Evolutionary conservation across 331 rosid species (phyloP), one percentile per base, ranked within the genome.

Genomic region (Malus hybrid): DNA sequence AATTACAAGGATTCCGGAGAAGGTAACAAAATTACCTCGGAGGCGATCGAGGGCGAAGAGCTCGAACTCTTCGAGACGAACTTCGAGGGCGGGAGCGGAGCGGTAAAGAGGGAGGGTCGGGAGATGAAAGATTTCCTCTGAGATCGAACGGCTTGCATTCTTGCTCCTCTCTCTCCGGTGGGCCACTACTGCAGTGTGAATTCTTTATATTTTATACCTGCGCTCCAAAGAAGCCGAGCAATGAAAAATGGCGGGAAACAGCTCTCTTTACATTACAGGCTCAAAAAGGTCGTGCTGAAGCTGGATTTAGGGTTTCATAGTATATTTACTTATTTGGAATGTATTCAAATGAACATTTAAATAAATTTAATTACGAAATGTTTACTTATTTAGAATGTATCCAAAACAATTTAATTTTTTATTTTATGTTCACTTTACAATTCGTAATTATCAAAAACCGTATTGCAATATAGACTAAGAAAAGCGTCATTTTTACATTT

Each of bases 21-120:
- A 6, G 6, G 48, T 46, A n/a, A 42, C 48, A 46, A 19, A 36
- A 9, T 7, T 44, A 90, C 99, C 99, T 83, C 92, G 91, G 81
- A 95, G 96, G 79, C 97, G 99, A 76, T 95, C 97, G 68, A 92
- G 77, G 83, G 99, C 99, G 70, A 83, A 92, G 63, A 86, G 91
- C 86, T 92, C 96, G 61, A 95, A 95, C 62, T 92, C 96, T 79
- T 95, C 97, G 54, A 95, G 97, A 54, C 92, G 78, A 75, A 92
- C 97, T 77, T 95, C 97, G 22, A 95, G 93, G 1, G 80, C 29
- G 0, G 99, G 99, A 71, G 97, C 90, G 32, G 92, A 89, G 55
- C 97, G 97, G 83, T 94, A 90, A 19, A 90, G 86, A 6, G 91
- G 92, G 69, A 92, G 76, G 28, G 87, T 64, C 5, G 84, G 54